Base-by-base conservation (phyloP, 371 early-diverging fungal species). In the Actinomortierella ambigua region DNA sequence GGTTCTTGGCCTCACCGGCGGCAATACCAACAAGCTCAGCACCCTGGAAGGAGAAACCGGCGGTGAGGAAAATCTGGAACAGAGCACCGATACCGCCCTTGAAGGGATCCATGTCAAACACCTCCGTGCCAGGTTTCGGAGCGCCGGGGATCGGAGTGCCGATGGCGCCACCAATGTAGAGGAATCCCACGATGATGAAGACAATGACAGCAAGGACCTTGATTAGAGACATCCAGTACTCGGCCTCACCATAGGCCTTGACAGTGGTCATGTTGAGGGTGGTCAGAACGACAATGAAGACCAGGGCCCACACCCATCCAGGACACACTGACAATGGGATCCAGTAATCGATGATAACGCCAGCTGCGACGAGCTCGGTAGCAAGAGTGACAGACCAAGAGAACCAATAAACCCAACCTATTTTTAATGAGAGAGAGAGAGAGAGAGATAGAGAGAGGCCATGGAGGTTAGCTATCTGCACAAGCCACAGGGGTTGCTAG, bases 11-110 rank as follows among this genome's bases (percentile, higher is more conserved):
- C 73, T 91, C 92, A 54, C 90, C 90, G 4, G 88, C 89, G 27
- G 92, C 88, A 29, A 91, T 83, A 67, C 91, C 91, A 40, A 92
- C 85, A 65, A 87, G 63, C 64, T 87, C 93, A 0, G 93, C 91
- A 24, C 96, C 96, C 63, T 93, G 93, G 82, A 94, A 94, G n/a
- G 90, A 86, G 73, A 92, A 95, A 50, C 90, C 92, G 18, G 96
- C 94, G 23, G 90, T 83, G 57, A 93, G 77, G 69, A 93, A 90
- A 23, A 86, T 88, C 53, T 81, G 77, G 61, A 91, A 63, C 22
- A 76, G 68, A 27, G 93, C 94, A 3, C 83, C 58, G 57, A 92
- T 82, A 8, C 91, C 91, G 52, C 86, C 81, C 20, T 88, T 82
- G 89, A 77, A 96, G 86, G 50, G 95, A 85, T 40, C 90, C 93